Base-by-base conservation (phyloP, 768 basidiomycete species). In the Agaricus subrufescens region DNA sequence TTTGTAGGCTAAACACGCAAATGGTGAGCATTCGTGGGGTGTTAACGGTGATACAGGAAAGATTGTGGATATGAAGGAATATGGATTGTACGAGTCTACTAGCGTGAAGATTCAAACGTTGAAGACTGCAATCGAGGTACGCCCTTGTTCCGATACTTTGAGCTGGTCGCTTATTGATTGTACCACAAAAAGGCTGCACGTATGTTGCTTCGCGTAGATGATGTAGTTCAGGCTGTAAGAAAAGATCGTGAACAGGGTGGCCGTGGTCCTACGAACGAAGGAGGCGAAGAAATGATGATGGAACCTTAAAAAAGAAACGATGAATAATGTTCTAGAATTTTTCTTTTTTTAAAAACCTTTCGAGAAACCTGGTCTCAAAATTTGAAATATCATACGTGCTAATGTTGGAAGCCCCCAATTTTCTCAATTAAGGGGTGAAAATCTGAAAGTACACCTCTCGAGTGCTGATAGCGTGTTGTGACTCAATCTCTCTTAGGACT, bases 101-200 rank as follows among this genome's bases (percentile, higher is more conserved):
- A 94, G 92, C 61, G 96, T 99, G 67, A 98, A 98, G 89, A 88
- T 96, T 37, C 96, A 98, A 78, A 98, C 87, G 8, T 75, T 96
- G 66, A 98, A 98, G 81, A 99, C 95, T 7, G 95, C 97, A 15
- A 88, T 98, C 64, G 94, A 99, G 83, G 88, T 86, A 46, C 27
- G 61, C 63, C 12, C 19, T 19, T 19, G 19, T 19, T 19, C 19
- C 19, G 19, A 19, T 19, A 19, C 19, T 19, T 19, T 19, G 19
- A 19, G 19, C 19, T 19, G 19, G 19, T 19, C 19, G 19, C 19
- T 19, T 19, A 47, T 46, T 60, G 26, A 48, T 48, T 38, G 23
- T 8, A 34, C 46, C 48, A 55, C 39, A 14, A 26, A 49, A 25
- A 89, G 86, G 92, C 91, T 50, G 89, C 95, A 0, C 89, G 93